A percentile compares a stretch with the other conserved stretches of the same genome.
Evolutionary conservation across 441 rosid genomes (phyloP).

Genomic region (Erodium chrysanthum): DNA sequence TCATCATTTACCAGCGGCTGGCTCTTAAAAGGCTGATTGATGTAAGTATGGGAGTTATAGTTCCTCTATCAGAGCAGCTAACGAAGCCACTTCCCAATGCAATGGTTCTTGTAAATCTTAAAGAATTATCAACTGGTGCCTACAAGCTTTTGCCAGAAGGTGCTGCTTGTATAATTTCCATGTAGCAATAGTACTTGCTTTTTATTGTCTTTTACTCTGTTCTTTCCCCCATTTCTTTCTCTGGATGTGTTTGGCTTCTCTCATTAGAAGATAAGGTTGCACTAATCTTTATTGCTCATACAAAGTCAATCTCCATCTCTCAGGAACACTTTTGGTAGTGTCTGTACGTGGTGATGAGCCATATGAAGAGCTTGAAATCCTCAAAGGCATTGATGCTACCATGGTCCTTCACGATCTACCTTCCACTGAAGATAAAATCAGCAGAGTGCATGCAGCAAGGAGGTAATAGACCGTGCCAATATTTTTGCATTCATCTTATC

Average conservation of each 20-base stretch:
- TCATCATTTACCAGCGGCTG: conserved; percentile 49
- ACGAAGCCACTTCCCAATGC: conserved; percentile 89
- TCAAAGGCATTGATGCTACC: conserved; percentile 57
- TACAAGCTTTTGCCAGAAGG: conserved; percentile 93
- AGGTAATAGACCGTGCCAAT: conserved; percentile 36
- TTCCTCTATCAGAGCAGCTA: conserved; percentile 86
- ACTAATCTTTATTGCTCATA: background rate
- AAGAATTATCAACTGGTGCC: conserved; percentile 75
- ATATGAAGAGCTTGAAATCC: conserved; percentile 59
- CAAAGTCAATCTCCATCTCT: conserved; percentile 14
- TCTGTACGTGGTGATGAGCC: conserved; percentile 77
- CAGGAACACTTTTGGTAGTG: conserved; percentile 83
- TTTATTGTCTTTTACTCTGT: no score
- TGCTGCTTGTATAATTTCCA: no score
- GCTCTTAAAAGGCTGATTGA: conserved; percentile 87
- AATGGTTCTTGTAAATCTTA: conserved; percentile 78
- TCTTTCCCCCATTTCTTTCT: no score
- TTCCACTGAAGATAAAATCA: conserved; percentile 51
- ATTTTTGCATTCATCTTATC: background rate
- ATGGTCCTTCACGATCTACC: conserved; percentile 81
- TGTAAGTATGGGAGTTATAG: conserved; percentile 79
- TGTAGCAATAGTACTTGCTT: no score
- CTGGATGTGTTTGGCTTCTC: background rate
- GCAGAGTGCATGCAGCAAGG: conserved; percentile 90
- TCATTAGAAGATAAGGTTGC: background rate